Evolutionary conservation across 2,329 filamentous ascomycete genomes (phyloP), one percentile per base, ranked within the genome.

Genomic region (Ophiostoma tasmaniense): DNA sequence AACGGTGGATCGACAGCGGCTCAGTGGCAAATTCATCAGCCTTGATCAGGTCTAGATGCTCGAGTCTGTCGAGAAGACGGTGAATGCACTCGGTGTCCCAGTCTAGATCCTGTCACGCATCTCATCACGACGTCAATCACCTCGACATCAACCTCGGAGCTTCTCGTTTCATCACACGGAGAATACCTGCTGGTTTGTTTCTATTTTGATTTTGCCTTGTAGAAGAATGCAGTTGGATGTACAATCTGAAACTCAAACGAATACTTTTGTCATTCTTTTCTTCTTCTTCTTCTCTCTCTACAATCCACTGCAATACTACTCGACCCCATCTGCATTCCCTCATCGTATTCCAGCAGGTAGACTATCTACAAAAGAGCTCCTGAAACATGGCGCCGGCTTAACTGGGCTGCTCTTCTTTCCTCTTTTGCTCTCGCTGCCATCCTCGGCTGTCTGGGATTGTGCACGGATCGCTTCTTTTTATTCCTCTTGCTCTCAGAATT

Each of bases 401-500:
- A 25, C n/a, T 25, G 14, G 39, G 13, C 39, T 52, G 20, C n/a
- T 52, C 45, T 55, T 55, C 50, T 55, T n/a, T 45, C 6, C 6
- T 20, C 42, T 45, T n/a, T 45, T 17, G 17, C 17, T 20, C 5
- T 17, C 17, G 17, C 20, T 45, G 17, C 42, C 59, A 7, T 22
- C 55, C 65, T 61, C 25, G 55, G 55, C 55, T 61, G 55, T 61
- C 55, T 61, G 55, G 55, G 55, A 61, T 61, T 61, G 55, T 61
- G 55, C 55, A 61, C 55, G 55, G 55, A 30, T 61, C 55, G 55
- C 55, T 33, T 61, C 25, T 30, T 2, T 25, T 7, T 11, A 11
- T 55, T 3, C 7, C 4, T 59, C 52, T 55, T 59, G 10, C 30
- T 5, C 1, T 20, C 1, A 11, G 20, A 2, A 22, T 22, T 52